A percentile compares a stretch with the other conserved stretches of the same genome.
These are phyloP conservation scores for Capsicum pubescens DNA, from an alignment of 257 asterid genomes.

Conservation along the genomic window DNA sequence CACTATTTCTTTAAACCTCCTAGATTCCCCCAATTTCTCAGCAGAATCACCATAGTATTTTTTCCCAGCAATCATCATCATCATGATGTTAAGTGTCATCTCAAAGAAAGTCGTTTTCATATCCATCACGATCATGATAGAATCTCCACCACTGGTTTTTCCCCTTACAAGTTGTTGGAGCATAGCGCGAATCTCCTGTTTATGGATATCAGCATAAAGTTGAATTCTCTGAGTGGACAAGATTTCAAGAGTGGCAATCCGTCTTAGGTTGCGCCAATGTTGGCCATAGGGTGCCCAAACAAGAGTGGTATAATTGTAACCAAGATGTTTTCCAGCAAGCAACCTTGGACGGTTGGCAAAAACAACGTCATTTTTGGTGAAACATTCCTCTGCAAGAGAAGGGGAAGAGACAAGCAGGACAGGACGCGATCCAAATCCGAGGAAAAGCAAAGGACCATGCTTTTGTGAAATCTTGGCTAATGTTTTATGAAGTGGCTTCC, in stretches of 20 bases:
- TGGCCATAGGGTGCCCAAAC: slow-evolving; percentile 58
- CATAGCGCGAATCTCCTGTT: slow-evolving; percentile 29
- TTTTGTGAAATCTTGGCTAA: slow-evolving; percentile 50
- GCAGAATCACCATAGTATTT: slow-evolving; percentile 40
- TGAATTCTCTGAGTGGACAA: slow-evolving; percentile 43
- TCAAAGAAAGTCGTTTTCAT: slow-evolving; percentile 46
- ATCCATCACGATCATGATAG: slow-evolving; percentile 24
- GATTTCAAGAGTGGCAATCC: slow-evolving; percentile 43
- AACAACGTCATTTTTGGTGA: slow-evolving; percentile 58
- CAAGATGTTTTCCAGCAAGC: slow-evolving; percentile 70
- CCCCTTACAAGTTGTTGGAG: slow-evolving; percentile 18
- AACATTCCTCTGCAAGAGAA: slow-evolving; percentile 63
- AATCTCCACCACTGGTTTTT: background rate
- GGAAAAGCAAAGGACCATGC: slow-evolving; percentile 64
- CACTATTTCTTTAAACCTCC: slow-evolving; percentile 41
- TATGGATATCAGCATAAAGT: slow-evolving; percentile 29
- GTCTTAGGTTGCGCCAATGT: slow-evolving; percentile 50
- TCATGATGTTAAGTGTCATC: slow-evolving; percentile 43
- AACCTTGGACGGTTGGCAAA: slow-evolving; percentile 76
- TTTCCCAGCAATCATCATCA: slow-evolving; percentile 58
- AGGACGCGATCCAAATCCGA: slow-evolving; percentile 61
- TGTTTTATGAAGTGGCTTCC: slow-evolving; percentile 60
- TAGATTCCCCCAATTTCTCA: slow-evolving; percentile 31
- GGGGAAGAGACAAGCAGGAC: slow-evolving; percentile 70
- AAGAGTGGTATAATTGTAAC: slow-evolving; percentile 66